These are phyloP conservation scores for Globisporangium nagaii DNA, from an alignment of 352 stramenopile species.

Conservation along the genomic window DNA sequence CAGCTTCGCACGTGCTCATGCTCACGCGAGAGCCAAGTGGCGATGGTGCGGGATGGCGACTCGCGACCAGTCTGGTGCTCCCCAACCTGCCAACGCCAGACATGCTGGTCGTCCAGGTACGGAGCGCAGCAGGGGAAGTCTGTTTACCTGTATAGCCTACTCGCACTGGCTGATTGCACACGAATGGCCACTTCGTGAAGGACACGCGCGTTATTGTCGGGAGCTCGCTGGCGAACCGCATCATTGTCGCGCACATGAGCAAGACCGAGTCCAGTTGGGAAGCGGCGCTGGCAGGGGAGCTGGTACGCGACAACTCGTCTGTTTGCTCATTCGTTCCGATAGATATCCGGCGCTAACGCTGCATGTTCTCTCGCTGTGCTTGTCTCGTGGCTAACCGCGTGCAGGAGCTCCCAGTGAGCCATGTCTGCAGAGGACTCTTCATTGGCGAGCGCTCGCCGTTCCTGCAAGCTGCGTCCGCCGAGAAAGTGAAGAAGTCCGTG, in stretches of 20 bases:
- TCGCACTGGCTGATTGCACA: no score
- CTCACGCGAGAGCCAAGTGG: constrained; percentile 4
- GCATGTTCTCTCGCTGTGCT: background rate
- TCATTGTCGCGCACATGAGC: constrained; percentile 32
- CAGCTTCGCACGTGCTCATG: constrained; percentile 22
- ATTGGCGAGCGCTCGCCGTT: constrained; percentile 36
- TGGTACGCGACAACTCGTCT: no score
- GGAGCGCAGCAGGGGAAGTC: background rate
- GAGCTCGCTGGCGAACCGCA: constrained; percentile 30
- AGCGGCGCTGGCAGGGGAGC: constrained; percentile 25
- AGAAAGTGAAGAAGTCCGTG: constrained; percentile 34
- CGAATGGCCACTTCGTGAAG: no score
- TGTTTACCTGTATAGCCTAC: no score
- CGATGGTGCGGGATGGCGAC: constrained; percentile 15
- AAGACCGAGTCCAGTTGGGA: constrained; percentile 25
- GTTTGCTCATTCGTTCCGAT: no score
- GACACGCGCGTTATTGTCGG: constrained; percentile 32
- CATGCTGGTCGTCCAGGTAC: constrained; percentile 40
- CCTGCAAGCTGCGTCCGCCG: constrained; percentile 41
- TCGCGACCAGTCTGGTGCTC: constrained; percentile 17
- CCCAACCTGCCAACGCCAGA: constrained; percentile 28
- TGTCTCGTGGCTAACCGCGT: background rate
- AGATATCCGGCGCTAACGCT: background rate
- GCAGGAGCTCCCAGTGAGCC: constrained; percentile 34
- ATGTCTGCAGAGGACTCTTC: constrained; percentile 44